Base-by-base conservation (phyloP, 225 moss, liverwort and hornwort genomes). In the Takakia lepidozioides region DNA sequence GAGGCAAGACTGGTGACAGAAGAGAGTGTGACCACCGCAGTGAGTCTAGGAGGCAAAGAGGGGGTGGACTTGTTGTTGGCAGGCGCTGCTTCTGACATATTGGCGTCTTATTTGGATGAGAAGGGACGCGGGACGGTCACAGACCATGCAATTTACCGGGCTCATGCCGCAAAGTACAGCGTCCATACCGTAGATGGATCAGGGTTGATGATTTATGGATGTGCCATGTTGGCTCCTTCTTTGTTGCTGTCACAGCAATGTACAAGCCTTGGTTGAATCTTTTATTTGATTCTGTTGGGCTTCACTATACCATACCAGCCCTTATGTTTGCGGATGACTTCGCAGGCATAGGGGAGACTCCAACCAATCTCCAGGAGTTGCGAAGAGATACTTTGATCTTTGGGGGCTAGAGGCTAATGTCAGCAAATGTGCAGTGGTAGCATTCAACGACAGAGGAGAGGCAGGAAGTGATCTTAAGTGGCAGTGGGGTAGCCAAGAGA, bases 131-230 rank as follows among this genome's bases (percentile, higher is more conserved):
- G 75, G 24, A 55, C 74, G 56, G 80, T 95, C 6, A 84, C 82
- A 1, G 84, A 95, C 56, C 89, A 72, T 57, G 74, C 74, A 49
- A 90, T 95, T 58, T 95, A 72, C 60, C 79, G 82, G 46, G 76
- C 80, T 36, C 95, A 95, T 70, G 71, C 84, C 39, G 49, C 73
- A 38, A 89, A 78, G 93, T 89, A 79, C 55, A 56, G 74, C 25
- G 32, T 32, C 7, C 14, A 43, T 11, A 18, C 16, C 24, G 6
- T 48, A 4, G 4, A 29, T 22, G 25, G 29, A n/a, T 48, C 5
- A 56, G 23, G 18, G 48, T 35, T 66, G 25, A 26, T 29, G 35
- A 16, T 24, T 45, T 22, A 6, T 2, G n/a, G 8, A 6, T 2
- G 27, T 25, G 27, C 27, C 16, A 32, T 26, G 27, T 17, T 11